Evolutionary conservation across 2,329 filamentous ascomycete species (phyloP).

Genomic region (Pseudocercospora vitis): DNA sequence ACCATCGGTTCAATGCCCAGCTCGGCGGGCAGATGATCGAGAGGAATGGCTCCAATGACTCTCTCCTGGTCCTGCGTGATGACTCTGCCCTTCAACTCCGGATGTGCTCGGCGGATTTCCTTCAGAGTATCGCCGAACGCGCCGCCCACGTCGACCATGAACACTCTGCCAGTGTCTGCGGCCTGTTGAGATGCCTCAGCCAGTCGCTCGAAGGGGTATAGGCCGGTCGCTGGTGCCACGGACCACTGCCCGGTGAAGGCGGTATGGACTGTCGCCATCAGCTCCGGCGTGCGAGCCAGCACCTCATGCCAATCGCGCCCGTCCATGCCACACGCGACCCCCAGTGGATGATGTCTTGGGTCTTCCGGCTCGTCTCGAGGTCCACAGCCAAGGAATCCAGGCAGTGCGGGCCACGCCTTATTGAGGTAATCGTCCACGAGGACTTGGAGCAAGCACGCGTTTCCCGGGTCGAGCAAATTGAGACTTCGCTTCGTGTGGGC

Average conservation of each 20-base stretch:
- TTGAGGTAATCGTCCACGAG: neutral
- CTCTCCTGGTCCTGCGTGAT: constrained; percentile 21
- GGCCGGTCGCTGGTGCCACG: neutral
- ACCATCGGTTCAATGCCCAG: constrained; percentile 9
- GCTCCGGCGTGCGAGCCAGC: neutral
- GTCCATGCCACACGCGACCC: neutral
- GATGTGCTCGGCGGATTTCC: constrained; percentile 5
- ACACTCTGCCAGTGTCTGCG: constrained; percentile 9
- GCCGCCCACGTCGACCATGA: constrained; percentile 26
- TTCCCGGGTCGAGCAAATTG: neutral
- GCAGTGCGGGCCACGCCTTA: neutral
- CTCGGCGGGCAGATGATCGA: constrained; percentile 4
- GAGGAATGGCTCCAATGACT: constrained; percentile 1
- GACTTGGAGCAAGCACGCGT: neutral
- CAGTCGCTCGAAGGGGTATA: neutral
- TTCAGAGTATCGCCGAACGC: constrained; percentile 15
- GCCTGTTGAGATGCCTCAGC: no score
- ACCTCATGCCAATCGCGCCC: neutral
- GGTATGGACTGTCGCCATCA: neutral
- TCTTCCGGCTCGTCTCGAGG: neutral
- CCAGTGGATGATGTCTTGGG: neutral
- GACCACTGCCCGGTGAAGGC: neutral
- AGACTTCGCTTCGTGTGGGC: neutral
- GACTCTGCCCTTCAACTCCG: constrained; percentile 18
- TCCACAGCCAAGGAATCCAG: neutral